Base-by-base conservation (phyloP, 1,139 yeast species). In the Suhomyces guaymorum region DNA sequence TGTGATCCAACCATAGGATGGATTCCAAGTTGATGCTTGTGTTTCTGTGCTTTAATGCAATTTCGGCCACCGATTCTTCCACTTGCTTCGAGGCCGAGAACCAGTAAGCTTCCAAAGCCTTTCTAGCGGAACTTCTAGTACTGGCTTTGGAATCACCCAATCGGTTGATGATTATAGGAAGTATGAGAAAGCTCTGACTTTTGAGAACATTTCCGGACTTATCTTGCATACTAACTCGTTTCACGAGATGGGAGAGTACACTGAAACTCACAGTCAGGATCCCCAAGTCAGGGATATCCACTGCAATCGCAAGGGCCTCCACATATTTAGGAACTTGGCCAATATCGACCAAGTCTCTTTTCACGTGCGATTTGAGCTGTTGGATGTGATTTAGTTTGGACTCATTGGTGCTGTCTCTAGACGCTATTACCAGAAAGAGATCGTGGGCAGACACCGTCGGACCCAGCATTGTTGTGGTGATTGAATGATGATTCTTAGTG, bases 221-320 rank as follows among this genome's bases (percentile, higher is more conserved):
- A 45, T 84, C 82, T 60, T 87, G 96, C 57, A 82, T 78, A 33
- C 85, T 78, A 2, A 86, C 79, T 13, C 96, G 68, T 48, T 85
- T 86, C 18, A 86, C 76, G 30, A 88, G 61, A 52, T 88, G 92
- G 41, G 90, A 83, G 8, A 85, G 58, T 8, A 88, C 74, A 10
- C 87, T 78, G 53, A 86, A 85, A 2, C 84, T 73, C 24, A 67
- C 50, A 0, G 70, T 51, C 41, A 67, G 66, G 15, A 80, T 63
- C n/a, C 69, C 61, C 17, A 59, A 42, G 30, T 70, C 73, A 3
- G 58, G 51, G 1, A 70, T 59, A 37, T 69, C 66, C 26, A 68
- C 63, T 2, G 78, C 80, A 7, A 64, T 47, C 10, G 73, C 59
- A 27, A 84, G 61, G 0, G 85, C 73, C 35, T 77, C 79, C 43